These are phyloP conservation scores for Microthlaspi erraticum DNA, from an alignment of 345 rosid species.

Conservation along the genomic window DNA sequence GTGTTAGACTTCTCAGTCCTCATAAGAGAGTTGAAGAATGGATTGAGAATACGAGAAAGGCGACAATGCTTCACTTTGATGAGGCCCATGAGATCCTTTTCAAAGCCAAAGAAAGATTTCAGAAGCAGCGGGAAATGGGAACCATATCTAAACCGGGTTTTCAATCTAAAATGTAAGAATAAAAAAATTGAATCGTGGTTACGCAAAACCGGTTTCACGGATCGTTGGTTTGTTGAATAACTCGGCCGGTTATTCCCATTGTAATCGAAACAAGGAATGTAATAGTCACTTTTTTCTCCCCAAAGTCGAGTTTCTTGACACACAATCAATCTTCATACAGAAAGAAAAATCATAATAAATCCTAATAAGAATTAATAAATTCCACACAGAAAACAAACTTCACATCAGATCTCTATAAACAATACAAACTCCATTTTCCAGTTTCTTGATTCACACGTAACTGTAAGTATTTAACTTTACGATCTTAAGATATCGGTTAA, in stretches of 20 bases:
- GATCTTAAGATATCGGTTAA: no score
- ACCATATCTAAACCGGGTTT: conserved; percentile 39
- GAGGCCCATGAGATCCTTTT: conserved; percentile 65
- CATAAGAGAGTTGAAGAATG: conserved; percentile 74
- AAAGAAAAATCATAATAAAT: no score
- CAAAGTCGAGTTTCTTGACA: no score
- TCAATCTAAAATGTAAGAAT: conserved; percentile 51
- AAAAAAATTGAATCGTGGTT: not conserved
- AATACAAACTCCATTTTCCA: no score
- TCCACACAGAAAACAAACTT: no score
- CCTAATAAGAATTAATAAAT: no score
- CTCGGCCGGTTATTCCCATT: not conserved
- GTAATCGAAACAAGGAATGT: not conserved
- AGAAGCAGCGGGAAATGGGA: conserved; percentile 45
- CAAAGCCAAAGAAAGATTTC: conserved; percentile 49
- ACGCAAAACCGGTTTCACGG: not conserved
- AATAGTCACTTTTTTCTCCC: conserved; percentile 1
- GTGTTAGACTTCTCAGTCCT: conserved; percentile 57
- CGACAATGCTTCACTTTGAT: conserved; percentile 77
- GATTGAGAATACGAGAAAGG: conserved; percentile 73
- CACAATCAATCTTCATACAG: no score
- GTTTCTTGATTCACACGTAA: no score
- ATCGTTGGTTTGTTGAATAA: conserved; percentile 3
- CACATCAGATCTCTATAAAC: no score
- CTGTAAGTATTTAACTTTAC: no score